Evolutionary conservation across 192 early-diverging fungal species (phyloP), one percentile per base, ranked within the genome.

Genomic region (Backusella tuberculispora): DNA sequence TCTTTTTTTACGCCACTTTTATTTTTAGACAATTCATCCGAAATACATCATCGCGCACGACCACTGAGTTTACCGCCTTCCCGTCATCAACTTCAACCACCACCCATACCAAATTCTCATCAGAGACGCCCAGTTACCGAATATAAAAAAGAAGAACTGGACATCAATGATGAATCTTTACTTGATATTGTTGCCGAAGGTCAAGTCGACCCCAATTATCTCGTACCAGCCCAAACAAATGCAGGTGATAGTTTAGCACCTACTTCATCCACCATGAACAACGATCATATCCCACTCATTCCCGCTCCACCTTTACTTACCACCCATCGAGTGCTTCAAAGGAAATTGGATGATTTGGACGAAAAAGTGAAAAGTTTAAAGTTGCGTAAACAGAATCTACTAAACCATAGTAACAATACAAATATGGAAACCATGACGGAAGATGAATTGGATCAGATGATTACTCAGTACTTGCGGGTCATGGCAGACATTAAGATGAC

Each of bases 241-340:
- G 85, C 75, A 42, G 88, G 85, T 48, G 81, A 80, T 43, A 83
- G 82, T 72, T 79, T 82, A 38, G 72, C 78, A 5, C 66, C 66
- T 42, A n/a, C 69, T 5, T 82, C 81, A 56, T 68, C 42, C 12
- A 75, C 74, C n/a, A 68, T 77, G 38, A 80, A 77, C 42, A 73
- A 79, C 12, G 85, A 89, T 68, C 86, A 89, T 69, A 80, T 89
- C n/a, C 88, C 88, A 1, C 74, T 85, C n/a, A 89, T 89, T 48
- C 88, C 88, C 5, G 81, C 78, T 0, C 85, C 88, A 5, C 88
- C 88, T 40, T 68, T 89, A 7, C 66, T 87, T 19, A 88, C 85
- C 0, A 83, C 81, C 0, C 84, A 89, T 75, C 78, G 84, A 5
- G 74, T 68, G 15, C 72, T 89, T 8, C 81, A 86, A 45, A 77